These are phyloP conservation scores for Fonsecaea multimorphosa DNA, from an alignment of 2,329 filamentous ascomycete genomes.

Conservation along the genomic window DNA sequence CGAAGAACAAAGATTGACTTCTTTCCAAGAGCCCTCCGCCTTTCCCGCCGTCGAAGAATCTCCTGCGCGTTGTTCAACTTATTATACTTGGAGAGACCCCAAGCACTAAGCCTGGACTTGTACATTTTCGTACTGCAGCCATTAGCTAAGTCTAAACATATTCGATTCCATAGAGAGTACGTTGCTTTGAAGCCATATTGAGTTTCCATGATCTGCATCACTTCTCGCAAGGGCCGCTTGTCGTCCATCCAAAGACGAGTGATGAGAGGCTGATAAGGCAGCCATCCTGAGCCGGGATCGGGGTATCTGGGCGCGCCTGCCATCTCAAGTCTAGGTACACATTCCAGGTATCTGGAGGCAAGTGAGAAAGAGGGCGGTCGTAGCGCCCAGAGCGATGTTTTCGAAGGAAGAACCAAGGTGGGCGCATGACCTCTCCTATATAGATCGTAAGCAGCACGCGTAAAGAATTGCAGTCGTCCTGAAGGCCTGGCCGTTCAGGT, in stretches of 20 bases:
- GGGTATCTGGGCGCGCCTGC: slow-evolving; percentile 11
- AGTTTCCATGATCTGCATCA: slow-evolving; percentile 17
- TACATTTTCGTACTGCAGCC: slow-evolving; percentile 18
- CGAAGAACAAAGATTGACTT: slow-evolving; percentile 8
- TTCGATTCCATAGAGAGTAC: background rate
- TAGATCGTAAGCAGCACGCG: background rate
- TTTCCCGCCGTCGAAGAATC: slow-evolving; percentile 8
- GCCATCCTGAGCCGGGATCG: slow-evolving; percentile 3
- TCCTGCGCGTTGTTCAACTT: slow-evolving; percentile 10
- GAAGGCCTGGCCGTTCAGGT: background rate
- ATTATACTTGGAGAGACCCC: slow-evolving; percentile 29
- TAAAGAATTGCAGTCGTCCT: background rate
- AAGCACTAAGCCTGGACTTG: slow-evolving; percentile 23
- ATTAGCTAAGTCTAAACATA: background rate
- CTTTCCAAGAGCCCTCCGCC: slow-evolving; percentile 5
- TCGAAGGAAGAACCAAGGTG: no score
- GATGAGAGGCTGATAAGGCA: slow-evolving; percentile 10
- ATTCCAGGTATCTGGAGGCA: background rate
- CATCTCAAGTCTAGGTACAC: background rate
- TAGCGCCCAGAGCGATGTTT: background rate
- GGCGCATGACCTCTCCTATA: background rate
- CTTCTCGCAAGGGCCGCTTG: slow-evolving; percentile 11
- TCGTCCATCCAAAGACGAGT: slow-evolving; percentile 22
- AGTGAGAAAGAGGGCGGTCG: background rate
- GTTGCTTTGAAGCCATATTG: slow-evolving; percentile 23